Conservation (phyloP, 768 basidiomycete species). For the Pisolithus sp. region DNA sequence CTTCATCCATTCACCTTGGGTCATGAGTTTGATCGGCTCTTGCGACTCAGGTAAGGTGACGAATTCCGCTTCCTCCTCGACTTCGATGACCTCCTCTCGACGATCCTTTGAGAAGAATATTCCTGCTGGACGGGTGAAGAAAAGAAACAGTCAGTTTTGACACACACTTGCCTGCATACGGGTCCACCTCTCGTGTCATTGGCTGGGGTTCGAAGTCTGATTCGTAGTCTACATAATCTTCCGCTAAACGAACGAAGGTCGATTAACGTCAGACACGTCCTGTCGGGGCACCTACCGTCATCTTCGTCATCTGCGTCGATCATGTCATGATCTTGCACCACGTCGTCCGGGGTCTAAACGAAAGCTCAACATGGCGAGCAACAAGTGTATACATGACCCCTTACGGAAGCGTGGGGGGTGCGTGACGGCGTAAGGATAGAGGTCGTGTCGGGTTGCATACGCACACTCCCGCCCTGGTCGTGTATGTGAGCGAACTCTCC, state of each 20-base stretch:
- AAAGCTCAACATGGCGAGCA: constrained; percentile 1
- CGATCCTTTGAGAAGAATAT: constrained; percentile 95
- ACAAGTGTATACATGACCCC: constrained; percentile 1
- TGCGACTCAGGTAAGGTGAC: constrained; percentile 36
- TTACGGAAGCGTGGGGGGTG: constrained; percentile 20
- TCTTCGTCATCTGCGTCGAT: constrained; percentile 41
- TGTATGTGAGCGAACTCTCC: constrained; percentile 76
- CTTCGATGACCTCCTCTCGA: constrained; percentile 85
- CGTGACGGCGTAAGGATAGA: constrained; percentile 24
- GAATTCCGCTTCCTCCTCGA: constrained; percentile 70
- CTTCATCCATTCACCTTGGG: constrained; percentile 94
- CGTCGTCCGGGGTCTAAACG: constrained; percentile 56
- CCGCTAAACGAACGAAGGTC: constrained; percentile 26
- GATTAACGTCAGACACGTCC: neutral
- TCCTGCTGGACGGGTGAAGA: constrained; percentile 38
- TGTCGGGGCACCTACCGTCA: constrained; percentile 32
- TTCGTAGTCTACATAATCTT: constrained; percentile 74
- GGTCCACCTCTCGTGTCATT: constrained; percentile 62
- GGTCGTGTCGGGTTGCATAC: constrained; percentile 32
- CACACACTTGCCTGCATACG: constrained; percentile 65
- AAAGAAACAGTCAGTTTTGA: constrained; percentile 2
- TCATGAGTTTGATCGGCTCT: constrained; percentile 60
- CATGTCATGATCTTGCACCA: constrained; percentile 35
- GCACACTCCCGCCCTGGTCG: constrained; percentile 45
- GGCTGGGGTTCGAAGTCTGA: constrained; percentile 59